Conservation (phyloP, 148 eudicot genomes). For the Rhododendron simsii region DNA sequence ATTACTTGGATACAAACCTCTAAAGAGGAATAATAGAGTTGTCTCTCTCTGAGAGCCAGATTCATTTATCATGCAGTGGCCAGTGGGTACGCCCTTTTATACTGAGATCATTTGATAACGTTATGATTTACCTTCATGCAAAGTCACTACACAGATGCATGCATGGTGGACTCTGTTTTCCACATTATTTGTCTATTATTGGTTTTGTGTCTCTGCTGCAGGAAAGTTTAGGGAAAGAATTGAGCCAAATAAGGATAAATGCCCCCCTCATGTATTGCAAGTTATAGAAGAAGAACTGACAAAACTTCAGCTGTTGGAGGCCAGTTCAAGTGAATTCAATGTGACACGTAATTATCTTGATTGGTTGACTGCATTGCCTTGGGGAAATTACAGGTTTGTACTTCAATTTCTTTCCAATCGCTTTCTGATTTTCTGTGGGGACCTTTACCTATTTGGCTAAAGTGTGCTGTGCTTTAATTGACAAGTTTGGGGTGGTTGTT, state of each 20-base stretch:
- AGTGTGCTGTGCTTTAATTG: background rate
- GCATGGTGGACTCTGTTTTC: background rate
- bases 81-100: background rate
- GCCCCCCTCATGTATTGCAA: slow-evolving; percentile 92
- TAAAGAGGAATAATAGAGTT: background rate
- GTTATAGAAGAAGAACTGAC: slow-evolving; percentile 97
- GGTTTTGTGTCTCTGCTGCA: slow-evolving; percentile 31
- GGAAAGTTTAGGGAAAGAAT: slow-evolving; percentile 93
- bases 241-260: slow-evolving; percentile 79
- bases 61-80: background rate
- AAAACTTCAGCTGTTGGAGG: slow-evolving; percentile 90
- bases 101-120: background rate
- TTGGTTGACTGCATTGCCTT: slow-evolving; percentile 97
- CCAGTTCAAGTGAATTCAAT: slow-evolving; percentile 98
- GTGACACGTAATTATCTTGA: slow-evolving; percentile 98
- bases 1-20: background rate
- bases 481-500: background rate
- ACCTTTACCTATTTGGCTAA: background rate
- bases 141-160: background rate
- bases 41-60: background rate
- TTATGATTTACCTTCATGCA: background rate
- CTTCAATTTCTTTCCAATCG: slow-evolving; percentile 1
- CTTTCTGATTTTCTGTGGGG: background rate
- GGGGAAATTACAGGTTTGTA: slow-evolving; percentile 93
- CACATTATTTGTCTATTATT: background rate